These are phyloP conservation scores for Emydomyces testavorans DNA, from an alignment of 2,329 filamentous ascomycete genomes.

Conservation along the genomic window DNA sequence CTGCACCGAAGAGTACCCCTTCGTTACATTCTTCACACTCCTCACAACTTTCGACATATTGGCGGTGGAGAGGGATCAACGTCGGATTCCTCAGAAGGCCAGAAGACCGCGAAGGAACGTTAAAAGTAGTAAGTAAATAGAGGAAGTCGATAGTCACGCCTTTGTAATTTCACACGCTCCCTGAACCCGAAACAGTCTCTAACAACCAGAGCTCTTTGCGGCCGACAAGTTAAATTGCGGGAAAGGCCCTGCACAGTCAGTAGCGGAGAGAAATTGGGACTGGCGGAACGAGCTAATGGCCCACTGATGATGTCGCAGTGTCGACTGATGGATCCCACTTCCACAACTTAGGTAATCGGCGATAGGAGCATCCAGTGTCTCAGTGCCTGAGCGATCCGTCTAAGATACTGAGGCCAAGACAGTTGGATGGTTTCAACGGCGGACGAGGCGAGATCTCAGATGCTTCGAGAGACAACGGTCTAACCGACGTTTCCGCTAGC, in stretches of 20 bases:
- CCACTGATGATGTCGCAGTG: slow-evolving; percentile 3
- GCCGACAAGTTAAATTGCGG: not conserved
- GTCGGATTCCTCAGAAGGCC: not conserved
- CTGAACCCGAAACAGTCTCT: not conserved
- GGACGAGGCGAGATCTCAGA: too few relatives aligned
- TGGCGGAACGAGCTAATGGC: not conserved
- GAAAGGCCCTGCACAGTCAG: not conserved
- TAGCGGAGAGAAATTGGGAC: slow-evolving; percentile 9
- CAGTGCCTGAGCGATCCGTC: not conserved
- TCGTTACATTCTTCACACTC: slow-evolving; percentile 98
- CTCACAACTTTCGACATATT: slow-evolving; percentile 92
- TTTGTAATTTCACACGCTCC: not conserved
- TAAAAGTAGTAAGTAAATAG: not conserved
- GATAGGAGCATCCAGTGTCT: not conserved
- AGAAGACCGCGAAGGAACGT: not conserved
- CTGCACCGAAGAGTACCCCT: slow-evolving; percentile 92
- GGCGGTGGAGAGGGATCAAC: not conserved
- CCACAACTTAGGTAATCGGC: not conserved
- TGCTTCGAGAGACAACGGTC: too few relatives aligned
- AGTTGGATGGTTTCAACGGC: not conserved
- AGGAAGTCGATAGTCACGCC: not conserved
- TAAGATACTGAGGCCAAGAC: not conserved
- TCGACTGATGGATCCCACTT: not conserved
- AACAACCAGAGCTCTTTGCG: not conserved
- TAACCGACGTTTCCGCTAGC: not conserved